Evolutionary conservation across 371 early-diverging fungal species (phyloP).

Genomic region (Apophysomyces trapeziformis): DNA sequence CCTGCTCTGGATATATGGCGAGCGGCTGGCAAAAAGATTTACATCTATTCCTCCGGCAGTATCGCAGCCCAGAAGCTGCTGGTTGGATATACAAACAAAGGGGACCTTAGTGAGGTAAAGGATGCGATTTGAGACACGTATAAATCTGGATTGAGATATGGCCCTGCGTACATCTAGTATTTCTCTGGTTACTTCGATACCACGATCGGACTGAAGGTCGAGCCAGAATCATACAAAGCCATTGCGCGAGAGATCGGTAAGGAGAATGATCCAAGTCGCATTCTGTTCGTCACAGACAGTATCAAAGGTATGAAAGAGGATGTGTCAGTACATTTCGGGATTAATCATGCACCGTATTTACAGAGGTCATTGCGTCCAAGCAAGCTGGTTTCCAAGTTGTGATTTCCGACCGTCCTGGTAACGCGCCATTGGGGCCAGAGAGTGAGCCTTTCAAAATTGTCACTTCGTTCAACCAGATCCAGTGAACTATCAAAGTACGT

Average conservation of each 20-base stretch:
- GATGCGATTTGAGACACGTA: not conserved
- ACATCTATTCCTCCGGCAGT: conserved; percentile 95
- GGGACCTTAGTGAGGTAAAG: conserved; percentile 74
- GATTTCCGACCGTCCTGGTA: conserved; percentile 81
- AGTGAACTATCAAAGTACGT: too few relatives aligned
- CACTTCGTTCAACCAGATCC: conserved; percentile 45
- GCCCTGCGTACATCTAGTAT: conserved; percentile 41
- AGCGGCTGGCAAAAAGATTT: conserved; percentile 64
- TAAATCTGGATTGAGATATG: not conserved
- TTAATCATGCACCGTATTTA: not conserved
- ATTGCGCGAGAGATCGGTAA: conserved; percentile 75
- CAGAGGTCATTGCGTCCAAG: conserved; percentile 62
- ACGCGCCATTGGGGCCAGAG: conserved; percentile 58
- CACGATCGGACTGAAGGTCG: conserved; percentile 77
- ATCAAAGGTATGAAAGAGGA: conserved; percentile 63
- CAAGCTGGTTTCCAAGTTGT: conserved; percentile 74
- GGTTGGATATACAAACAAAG: conserved; percentile 82
- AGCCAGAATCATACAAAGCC: conserved; percentile 65
- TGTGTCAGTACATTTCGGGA: too few relatives aligned
- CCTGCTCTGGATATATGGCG: conserved; percentile 75
- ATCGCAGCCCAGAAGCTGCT: conserved; percentile 91
- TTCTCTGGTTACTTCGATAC: conserved; percentile 93
- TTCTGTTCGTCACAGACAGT: conserved; percentile 90
- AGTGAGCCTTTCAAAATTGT: conserved; percentile 39
- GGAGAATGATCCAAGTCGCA: conserved; percentile 40